These are phyloP conservation scores for Dovyalis caffra DNA, from an alignment of 345 rosid genomes.

Conservation along the genomic window DNA sequence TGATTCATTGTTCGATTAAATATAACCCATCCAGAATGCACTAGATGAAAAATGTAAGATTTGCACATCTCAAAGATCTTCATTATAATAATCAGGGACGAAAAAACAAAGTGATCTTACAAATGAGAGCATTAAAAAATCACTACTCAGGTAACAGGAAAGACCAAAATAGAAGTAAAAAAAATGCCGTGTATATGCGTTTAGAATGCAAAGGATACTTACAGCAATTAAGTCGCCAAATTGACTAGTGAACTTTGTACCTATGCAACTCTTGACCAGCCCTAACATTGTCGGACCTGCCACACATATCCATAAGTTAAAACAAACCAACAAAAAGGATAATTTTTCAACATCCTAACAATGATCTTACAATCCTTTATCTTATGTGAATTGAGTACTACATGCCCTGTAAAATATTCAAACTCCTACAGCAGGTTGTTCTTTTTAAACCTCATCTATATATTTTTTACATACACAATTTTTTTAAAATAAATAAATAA, in stretches of 20 bases:
- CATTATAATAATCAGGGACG: too few relatives aligned
- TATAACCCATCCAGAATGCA: background rate
- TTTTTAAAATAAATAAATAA: too few relatives aligned
- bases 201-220: constrained; percentile 29
- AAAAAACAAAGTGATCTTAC: too few relatives aligned
- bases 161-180: background rate
- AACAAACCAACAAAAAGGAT: background rate
- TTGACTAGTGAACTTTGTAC: constrained; percentile 94
- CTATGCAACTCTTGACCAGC: constrained; percentile 86
- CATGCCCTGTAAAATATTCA: background rate
- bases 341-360: background rate
- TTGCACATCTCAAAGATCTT: too few relatives aligned
- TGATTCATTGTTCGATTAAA: background rate
- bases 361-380: background rate
- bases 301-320: constrained; percentile 2
- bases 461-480: too few relatives aligned
- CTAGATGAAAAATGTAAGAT: background rate
- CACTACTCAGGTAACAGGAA: background rate
- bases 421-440: background rate
- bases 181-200: background rate
- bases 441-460: background rate
- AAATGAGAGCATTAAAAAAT: background rate
- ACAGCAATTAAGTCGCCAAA: constrained; percentile 95
- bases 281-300: constrained; percentile 70
- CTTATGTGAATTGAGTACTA: background rate